Evolutionary conservation across 306 rosid genomes (phyloP).

Genomic region (Castanea sativa): DNA sequence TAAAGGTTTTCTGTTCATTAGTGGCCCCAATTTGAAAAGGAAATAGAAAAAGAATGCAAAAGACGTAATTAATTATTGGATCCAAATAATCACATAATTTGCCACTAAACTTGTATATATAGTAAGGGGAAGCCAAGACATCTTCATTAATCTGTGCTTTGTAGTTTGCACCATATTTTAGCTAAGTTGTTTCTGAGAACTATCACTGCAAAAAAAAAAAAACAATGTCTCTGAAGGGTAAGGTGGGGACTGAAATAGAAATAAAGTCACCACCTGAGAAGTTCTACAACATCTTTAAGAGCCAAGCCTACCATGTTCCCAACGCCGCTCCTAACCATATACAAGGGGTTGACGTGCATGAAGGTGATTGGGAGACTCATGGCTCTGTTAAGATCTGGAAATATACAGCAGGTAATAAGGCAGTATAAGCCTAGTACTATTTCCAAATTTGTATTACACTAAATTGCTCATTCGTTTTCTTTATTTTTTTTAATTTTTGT

Average conservation of each 20-base stretch:
- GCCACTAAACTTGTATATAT: neutral
- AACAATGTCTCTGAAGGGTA: conserved; percentile 14
- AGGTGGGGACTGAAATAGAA: conserved; percentile 29
- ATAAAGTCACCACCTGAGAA: conserved; percentile 18
- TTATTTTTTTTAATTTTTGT: no score
- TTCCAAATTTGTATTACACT: neutral
- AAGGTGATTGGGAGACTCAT: conserved; percentile 42
- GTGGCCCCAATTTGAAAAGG: neutral
- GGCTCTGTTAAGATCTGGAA: conserved; percentile 38
- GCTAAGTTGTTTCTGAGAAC: neutral
- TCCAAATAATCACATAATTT: neutral
- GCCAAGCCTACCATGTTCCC: conserved; percentile 19
- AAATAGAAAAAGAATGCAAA: neutral
- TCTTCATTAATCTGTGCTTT: neutral
- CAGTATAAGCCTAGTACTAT: no score
- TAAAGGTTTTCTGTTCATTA: no score
- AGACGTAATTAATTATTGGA: neutral
- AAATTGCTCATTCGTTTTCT: neutral
- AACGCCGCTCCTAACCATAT: conserved; percentile 16
- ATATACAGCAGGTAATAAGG: conserved; percentile 18
- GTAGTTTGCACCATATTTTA: neutral
- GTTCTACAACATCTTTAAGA: conserved; percentile 28
- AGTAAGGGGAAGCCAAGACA: neutral
- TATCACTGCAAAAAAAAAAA: neutral
- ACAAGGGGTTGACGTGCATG: conserved; percentile 31